These are phyloP conservation scores for Casuarina glauca DNA, from an alignment of 306 rosid genomes.

Conservation along the genomic window DNA sequence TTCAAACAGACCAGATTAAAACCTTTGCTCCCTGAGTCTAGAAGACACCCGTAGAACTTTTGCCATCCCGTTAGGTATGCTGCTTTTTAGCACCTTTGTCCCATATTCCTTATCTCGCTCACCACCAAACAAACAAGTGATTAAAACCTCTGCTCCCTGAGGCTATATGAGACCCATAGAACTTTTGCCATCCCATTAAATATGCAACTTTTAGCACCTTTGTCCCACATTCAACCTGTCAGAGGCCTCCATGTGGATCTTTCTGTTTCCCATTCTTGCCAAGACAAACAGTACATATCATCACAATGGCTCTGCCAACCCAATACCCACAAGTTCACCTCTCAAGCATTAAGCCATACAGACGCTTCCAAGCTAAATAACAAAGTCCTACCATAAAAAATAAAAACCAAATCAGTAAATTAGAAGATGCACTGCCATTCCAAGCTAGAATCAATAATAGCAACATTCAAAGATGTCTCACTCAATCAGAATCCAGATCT, in stretches of 20 bases:
- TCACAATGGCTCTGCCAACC: neutral
- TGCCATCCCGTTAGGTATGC: neutral
- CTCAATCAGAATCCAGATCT: neutral
- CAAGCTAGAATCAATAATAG: neutral
- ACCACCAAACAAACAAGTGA: neutral
- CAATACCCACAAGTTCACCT: neutral
- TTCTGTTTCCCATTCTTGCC: neutral
- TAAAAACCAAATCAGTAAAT: neutral
- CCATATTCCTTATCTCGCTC: too few relatives aligned
- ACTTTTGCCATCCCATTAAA: neutral
- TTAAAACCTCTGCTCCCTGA: neutral
- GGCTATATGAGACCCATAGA: constrained; percentile 1
- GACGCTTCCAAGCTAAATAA: neutral
- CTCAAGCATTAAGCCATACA: neutral
- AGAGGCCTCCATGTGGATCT: neutral
- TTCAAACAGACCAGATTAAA: neutral
- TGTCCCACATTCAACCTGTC: neutral
- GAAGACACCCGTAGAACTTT: neutral
- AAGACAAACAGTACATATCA: neutral
- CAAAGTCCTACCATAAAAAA: neutral
- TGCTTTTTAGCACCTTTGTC: neutral
- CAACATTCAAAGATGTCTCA: neutral
- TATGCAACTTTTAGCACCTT: neutral
- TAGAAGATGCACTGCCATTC: neutral
- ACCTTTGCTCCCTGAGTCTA: neutral